Conservation (phyloP, 306 rosid species). For the Rosa multiflora region DNA sequence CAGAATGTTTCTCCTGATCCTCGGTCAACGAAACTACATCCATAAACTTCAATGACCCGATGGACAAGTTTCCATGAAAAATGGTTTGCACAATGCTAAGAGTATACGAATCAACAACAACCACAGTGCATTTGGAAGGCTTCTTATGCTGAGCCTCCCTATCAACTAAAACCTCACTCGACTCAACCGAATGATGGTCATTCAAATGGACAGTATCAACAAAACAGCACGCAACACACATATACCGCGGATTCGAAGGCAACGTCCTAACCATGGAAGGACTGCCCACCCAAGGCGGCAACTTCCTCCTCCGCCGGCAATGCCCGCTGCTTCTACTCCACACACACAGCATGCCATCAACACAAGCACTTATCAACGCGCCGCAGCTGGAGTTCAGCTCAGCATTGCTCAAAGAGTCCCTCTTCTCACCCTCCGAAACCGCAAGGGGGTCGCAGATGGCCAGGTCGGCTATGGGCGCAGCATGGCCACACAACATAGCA, state of each 20-base stretch:
- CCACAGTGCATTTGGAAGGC: slow-evolving; percentile 60
- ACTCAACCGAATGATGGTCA: slow-evolving; percentile 41
- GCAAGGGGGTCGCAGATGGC: slow-evolving; percentile 63
- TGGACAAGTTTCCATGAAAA: slow-evolving; percentile 79
- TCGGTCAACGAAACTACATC: slow-evolving; percentile 49
- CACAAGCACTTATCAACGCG: slow-evolving; percentile 79
- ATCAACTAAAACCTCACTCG: slow-evolving; percentile 42
- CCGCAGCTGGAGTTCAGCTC: slow-evolving; percentile 35
- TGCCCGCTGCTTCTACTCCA: slow-evolving; percentile 93
- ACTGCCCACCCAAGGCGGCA: slow-evolving; percentile 95
- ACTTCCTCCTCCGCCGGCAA: slow-evolving; percentile 78
- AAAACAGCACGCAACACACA: slow-evolving; percentile 79
- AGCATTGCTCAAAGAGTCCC: slow-evolving; percentile 28
- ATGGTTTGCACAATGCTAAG: slow-evolving; percentile 73
- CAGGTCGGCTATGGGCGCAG: slow-evolving; percentile 71
- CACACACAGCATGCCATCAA: slow-evolving; percentile 88
- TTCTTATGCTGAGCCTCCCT: slow-evolving; percentile 59
- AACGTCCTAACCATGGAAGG: slow-evolving; percentile 66
- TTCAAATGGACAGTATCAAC: slow-evolving; percentile 40
- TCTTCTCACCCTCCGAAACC: slow-evolving; percentile 30
- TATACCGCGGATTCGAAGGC: slow-evolving; percentile 71
- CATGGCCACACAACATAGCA: slow-evolving; percentile 89
- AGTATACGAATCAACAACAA: slow-evolving; percentile 72
- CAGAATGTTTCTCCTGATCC: slow-evolving; percentile 54
- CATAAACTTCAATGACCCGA: slow-evolving; percentile 76